Evolutionary conservation across 2,329 filamentous ascomycete species (phyloP).

Genomic region (Aspergillus versicolor): DNA sequence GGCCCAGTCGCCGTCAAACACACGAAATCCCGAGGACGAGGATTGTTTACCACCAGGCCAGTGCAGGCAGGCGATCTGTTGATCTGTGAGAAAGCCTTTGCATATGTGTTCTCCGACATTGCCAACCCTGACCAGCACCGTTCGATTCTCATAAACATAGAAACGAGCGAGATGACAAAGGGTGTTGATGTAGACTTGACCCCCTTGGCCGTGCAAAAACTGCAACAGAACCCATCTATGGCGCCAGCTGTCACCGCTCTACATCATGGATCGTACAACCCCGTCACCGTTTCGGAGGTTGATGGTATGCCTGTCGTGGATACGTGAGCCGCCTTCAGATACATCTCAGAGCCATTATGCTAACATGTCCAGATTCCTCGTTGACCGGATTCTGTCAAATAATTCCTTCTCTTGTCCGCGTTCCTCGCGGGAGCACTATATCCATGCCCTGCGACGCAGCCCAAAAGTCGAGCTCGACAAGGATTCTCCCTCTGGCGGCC

Average conservation of each 20-base stretch:
- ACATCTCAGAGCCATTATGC: neutral
- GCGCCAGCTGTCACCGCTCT: conserved; percentile 36
- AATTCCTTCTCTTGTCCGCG: conserved; percentile 47
- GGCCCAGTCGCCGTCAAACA: conserved; percentile 43
- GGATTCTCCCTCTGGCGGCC: conserved; percentile 38
- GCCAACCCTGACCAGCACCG: conserved; percentile 4
- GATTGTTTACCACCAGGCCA: conserved; percentile 51
- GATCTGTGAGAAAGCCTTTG: conserved; percentile 58
- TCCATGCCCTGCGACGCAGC: neutral
- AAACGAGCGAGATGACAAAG: conserved; percentile 29
- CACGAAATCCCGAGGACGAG: conserved; percentile 47
- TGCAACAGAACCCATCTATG: conserved; percentile 43
- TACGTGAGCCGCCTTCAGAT: conserved; percentile 38
- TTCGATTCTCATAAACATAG: conserved; percentile 40
- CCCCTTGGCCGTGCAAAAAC: conserved; percentile 44
- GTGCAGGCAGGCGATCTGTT: conserved; percentile 54
- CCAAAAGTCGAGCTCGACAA: too few relatives aligned
- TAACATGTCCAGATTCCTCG: conserved; percentile 44
- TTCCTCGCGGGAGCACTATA: conserved; percentile 18
- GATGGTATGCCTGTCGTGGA: conserved; percentile 48
- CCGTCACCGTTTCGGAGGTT: conserved; percentile 21
- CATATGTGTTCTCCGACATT: conserved; percentile 29
- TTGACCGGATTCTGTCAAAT: conserved; percentile 42
- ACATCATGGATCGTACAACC: conserved; percentile 42
- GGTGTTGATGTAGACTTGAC: conserved; percentile 47